Percentiles rank a stretch among this genome's conserved stretches.
phyloP scores from a whole-genome alignment of 306 rosid species.

The Malus orientalis region DNA sequence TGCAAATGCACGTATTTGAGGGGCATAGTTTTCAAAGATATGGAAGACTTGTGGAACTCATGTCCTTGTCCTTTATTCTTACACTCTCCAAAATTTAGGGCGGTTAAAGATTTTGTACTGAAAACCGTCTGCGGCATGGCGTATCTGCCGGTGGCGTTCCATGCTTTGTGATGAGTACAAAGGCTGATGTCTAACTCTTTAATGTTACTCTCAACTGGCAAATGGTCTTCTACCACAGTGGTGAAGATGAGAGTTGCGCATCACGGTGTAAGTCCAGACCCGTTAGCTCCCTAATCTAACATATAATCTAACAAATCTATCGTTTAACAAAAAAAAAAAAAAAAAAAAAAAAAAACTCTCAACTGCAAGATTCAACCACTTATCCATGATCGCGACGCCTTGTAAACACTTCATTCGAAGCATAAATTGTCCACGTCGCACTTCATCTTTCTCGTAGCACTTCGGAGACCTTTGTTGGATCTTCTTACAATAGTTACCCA shows the following conservation, averaged over 20 bases:
- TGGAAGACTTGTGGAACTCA: background rate
- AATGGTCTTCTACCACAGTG: rapidly evolving
- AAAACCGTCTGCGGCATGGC: background rate
- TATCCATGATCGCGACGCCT: background rate
- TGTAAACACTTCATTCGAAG: background rate
- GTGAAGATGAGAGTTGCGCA: too few species aligned
- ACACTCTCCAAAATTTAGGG: background rate
- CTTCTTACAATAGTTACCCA: too few species aligned
- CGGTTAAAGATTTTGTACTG: background rate
- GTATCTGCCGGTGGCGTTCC: background rate
- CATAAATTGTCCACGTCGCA: too few species aligned
- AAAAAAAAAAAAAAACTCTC: too few species aligned
- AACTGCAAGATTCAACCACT: background rate
- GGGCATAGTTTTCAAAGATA: background rate
- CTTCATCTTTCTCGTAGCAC: background rate
- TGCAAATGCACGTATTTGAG: background rate
- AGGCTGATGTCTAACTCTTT: background rate
- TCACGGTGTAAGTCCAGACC: rapidly evolving
- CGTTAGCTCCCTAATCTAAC: too few species aligned
- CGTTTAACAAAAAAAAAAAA: too few species aligned
- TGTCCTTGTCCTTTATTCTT: background rate
- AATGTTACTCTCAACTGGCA: background rate
- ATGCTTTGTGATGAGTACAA: background rate
- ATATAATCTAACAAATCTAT: too few species aligned
- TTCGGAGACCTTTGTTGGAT: background rate